A percentile compares a stretch with the other conserved stretches of the same genome.
These are phyloP conservation scores for Botryotinia globosa DNA, from an alignment of 2,329 filamentous ascomycete genomes.

Conservation along the genomic window DNA sequence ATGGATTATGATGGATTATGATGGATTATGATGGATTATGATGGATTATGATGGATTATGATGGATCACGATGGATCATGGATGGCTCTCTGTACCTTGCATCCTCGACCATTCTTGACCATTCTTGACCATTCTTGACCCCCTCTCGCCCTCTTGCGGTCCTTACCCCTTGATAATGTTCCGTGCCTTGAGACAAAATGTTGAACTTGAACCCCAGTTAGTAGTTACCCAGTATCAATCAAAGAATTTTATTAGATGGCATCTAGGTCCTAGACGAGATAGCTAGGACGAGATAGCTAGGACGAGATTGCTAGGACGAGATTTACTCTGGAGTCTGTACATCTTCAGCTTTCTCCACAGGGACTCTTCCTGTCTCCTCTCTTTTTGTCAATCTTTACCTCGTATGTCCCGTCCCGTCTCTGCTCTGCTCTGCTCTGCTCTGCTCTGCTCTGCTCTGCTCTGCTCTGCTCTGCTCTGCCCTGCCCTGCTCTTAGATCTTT, in stretches of 20 bases:
- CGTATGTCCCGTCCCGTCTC: not conserved
- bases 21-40: too few relatives aligned
- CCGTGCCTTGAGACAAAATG: not conserved
- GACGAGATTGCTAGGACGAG: too few relatives aligned
- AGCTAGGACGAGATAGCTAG: too few relatives aligned
- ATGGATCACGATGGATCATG: too few relatives aligned
- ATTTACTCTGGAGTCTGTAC: too few relatives aligned
- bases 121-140: constrained; percentile 11
- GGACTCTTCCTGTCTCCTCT: not conserved
- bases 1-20: not conserved
- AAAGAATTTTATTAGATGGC: not conserved
- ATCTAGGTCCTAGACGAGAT: not conserved
- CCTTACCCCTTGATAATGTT: not conserved
- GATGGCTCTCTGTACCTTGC: constrained; percentile 13
- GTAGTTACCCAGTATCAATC: not conserved
- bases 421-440: too few relatives aligned
- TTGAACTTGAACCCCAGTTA: constrained; percentile 1
- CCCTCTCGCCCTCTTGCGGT: not conserved
- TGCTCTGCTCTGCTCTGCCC: too few relatives aligned
- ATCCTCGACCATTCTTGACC: constrained; percentile 15
- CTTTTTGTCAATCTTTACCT: constrained; percentile 12
- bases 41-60: not conserved
- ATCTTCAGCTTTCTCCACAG: constrained; percentile 9
- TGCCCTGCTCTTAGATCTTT: constrained; percentile 11
- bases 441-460: too few relatives aligned